Conservation (phyloP, 495 filamentous ascomycete genomes). For the Terfezia claveryi region DNA sequence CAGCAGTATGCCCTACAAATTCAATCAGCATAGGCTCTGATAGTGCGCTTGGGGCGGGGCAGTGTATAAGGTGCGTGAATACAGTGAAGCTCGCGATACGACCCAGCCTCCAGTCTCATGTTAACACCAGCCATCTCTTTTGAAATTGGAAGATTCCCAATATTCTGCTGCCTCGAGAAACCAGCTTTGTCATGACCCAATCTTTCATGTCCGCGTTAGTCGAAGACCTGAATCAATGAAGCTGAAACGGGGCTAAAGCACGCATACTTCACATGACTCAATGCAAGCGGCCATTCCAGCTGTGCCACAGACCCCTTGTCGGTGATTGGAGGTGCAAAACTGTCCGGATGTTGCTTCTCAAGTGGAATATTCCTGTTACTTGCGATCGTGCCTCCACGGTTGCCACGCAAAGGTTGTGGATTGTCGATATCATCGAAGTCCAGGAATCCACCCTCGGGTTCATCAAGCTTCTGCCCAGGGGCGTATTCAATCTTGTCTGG, state of each 20-base stretch:
- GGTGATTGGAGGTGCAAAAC: neutral
- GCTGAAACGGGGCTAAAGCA: conserved; percentile 11
- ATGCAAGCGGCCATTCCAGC: conserved; percentile 21
- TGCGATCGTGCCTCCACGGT: conserved; percentile 28
- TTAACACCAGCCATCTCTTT: conserved; percentile 54
- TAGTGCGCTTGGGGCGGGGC: neutral
- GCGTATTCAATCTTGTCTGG: conserved; percentile 19
- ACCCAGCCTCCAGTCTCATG: conserved; percentile 46
- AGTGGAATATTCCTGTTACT: neutral
- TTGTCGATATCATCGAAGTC: conserved; percentile 38
- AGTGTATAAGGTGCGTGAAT: neutral
- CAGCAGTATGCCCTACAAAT: conserved; percentile 33
- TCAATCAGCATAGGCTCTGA: neutral
- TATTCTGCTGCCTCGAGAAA: conserved; percentile 47
- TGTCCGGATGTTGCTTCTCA: neutral
- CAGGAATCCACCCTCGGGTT: conserved; percentile 36
- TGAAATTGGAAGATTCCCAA: conserved; percentile 43
- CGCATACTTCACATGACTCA: conserved; percentile 22
- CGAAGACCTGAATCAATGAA: neutral
- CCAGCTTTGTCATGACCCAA: conserved; percentile 37
- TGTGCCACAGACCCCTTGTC: neutral
- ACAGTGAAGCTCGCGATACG: conserved; percentile 50
- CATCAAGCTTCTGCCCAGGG: conserved; percentile 34
- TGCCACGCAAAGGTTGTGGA: conserved; percentile 48
- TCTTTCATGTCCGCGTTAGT: conserved; percentile 12